These are phyloP conservation scores for Basipetospora sp. DNA, from an alignment of 2,329 filamentous ascomycete genomes.

Conservation along the genomic window DNA sequence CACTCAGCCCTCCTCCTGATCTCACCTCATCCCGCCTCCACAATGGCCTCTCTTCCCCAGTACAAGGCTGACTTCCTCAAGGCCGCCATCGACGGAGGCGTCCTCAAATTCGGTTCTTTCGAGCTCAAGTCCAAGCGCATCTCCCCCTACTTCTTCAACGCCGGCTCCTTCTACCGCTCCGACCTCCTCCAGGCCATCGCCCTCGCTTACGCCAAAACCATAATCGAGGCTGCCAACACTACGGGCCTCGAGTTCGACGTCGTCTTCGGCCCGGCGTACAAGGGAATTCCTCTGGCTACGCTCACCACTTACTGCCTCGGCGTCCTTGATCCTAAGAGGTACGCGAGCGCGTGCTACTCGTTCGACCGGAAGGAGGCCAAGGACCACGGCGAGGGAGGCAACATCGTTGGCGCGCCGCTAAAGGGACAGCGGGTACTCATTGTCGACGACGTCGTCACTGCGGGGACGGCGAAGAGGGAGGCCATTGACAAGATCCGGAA, in stretches of 20 bases:
- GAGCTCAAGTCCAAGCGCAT: slow-evolving; percentile 82
- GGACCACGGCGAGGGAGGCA: slow-evolving; percentile 86
- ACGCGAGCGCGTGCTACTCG: slow-evolving; percentile 60
- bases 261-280: slow-evolving; percentile 89
- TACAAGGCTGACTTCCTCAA: slow-evolving; percentile 63
- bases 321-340: slow-evolving; percentile 50
- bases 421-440: slow-evolving; percentile 77
- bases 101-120: slow-evolving; percentile 70
- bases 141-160: slow-evolving; percentile 97
- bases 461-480: slow-evolving; percentile 84
- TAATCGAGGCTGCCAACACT: slow-evolving; percentile 32
- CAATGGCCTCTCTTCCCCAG: slow-evolving; percentile 33
- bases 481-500: slow-evolving; percentile 77
- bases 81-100: slow-evolving; percentile 50
- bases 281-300: slow-evolving; percentile 83
- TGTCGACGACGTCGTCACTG: slow-evolving; percentile 93
- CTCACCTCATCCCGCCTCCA: slow-evolving; percentile 8
- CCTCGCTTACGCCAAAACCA: slow-evolving; percentile 61
- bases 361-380: slow-evolving; percentile 97
- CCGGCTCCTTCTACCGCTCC: slow-evolving; percentile 74
- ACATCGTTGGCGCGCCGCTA: slow-evolving; percentile 74
- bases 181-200: slow-evolving; percentile 64
- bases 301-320: slow-evolving; percentile 63
- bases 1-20: background rate
- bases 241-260: slow-evolving; percentile 54